Percentiles rank a stretch among this genome's conserved stretches.
Conservation (phyloP, 192 early-diverging fungal species). For the Piromyces sp. region DNA sequence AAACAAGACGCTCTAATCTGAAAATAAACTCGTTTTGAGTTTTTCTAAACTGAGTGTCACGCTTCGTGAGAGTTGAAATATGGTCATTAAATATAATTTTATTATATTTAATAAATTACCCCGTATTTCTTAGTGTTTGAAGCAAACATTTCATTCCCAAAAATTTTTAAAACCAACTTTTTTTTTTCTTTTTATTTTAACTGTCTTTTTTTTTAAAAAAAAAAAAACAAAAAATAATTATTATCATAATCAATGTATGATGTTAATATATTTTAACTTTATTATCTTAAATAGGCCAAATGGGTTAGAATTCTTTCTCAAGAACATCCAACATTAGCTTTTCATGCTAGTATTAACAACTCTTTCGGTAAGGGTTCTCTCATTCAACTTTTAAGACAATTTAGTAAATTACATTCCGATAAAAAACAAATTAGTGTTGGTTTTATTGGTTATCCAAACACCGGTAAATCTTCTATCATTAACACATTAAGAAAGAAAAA, state of each 20-base stretch:
- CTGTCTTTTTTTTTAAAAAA: no score
- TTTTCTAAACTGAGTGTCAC: slow-evolving; percentile 1
- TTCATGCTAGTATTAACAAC: slow-evolving; percentile 95
- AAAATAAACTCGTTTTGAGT: slow-evolving; percentile 29
- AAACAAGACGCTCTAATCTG: slow-evolving; percentile 14
- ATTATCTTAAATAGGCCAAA: slow-evolving; percentile 53
- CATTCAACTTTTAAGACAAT: slow-evolving; percentile 96
- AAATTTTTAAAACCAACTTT: no score
- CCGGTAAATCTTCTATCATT: slow-evolving; percentile 68
- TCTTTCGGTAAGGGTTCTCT: slow-evolving; percentile 97
- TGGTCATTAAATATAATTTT: neutral
- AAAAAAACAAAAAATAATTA: no score
- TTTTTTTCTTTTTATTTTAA: no score
- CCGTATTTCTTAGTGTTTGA: slow-evolving; percentile 18
- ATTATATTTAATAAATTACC: slow-evolving; percentile 2
- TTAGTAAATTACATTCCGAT: slow-evolving; percentile 80
- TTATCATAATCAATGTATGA: no score
- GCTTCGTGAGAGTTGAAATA: slow-evolving; percentile 17
- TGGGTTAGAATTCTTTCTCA: slow-evolving; percentile 85
- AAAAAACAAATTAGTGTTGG: slow-evolving; percentile 98
- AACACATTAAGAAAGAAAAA: slow-evolving; percentile 90
- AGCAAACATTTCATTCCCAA: slow-evolving; percentile 13
- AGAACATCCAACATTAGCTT: slow-evolving; percentile 89
- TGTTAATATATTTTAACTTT: no score
- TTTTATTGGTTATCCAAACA: slow-evolving; percentile 53